A percentile compares a stretch with the other conserved stretches of the same genome.
Evolutionary conservation across 176 grass and related monocot genomes (phyloP).

Genomic region (Neostapfia colusana): DNA sequence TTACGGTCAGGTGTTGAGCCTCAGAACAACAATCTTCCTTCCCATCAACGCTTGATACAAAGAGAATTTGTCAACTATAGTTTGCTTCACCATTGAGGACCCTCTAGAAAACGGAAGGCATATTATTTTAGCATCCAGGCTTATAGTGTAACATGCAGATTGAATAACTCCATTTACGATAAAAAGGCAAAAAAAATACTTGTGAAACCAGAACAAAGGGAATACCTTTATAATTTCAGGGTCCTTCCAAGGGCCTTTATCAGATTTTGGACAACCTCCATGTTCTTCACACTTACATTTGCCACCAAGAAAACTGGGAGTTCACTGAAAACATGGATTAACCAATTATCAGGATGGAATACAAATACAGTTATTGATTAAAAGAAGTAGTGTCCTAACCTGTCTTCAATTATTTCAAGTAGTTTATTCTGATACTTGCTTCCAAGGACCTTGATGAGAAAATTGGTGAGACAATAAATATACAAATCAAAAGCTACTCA

Average conservation of each 20-base stretch:
- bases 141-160: not conserved
- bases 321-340: constrained; percentile 60
- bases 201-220: not conserved
- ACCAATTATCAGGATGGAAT: constrained; percentile 42
- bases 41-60: constrained; percentile 49
- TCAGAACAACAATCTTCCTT: constrained; percentile 63
- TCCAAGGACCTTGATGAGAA: constrained; percentile 76
- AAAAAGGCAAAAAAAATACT: constrained; percentile 1
- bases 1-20: constrained; percentile 53
- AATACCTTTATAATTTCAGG: constrained; percentile 78
- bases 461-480: constrained; percentile 27
- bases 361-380: constrained; percentile 31
- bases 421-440: constrained; percentile 82
- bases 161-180: not conserved
- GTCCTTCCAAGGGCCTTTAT: constrained; percentile 90
- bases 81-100: constrained; percentile 85
- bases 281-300: constrained; percentile 77
- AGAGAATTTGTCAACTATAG: constrained; percentile 63
- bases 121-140: constrained; percentile 8
- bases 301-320: constrained; percentile 88
- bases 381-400: constrained; percentile 39
- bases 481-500: constrained; percentile 11
- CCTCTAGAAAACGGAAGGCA: constrained; percentile 50
- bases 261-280: constrained; percentile 86
- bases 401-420: constrained; percentile 88